Conservation (phyloP, 2,329 filamentous ascomycete genomes). For the Epichloe sibirici region DNA sequence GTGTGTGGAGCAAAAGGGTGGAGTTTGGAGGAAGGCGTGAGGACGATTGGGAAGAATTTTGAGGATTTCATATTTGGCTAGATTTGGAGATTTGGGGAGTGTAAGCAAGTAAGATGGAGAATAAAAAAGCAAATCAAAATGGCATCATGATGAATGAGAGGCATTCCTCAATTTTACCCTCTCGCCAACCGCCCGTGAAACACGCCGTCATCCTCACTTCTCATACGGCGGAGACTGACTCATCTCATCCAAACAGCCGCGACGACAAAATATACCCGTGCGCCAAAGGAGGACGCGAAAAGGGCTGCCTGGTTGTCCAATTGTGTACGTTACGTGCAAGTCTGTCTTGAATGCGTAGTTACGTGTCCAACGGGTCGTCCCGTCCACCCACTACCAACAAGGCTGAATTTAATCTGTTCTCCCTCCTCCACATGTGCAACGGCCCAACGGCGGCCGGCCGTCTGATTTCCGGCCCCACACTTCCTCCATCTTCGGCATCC, state of each 20-base stretch:
- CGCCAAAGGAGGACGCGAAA: background rate
- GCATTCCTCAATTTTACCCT: too few relatives aligned
- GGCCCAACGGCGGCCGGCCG: too few relatives aligned
- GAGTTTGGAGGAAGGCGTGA: constrained; percentile 59
- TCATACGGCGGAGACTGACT: constrained; percentile 15
- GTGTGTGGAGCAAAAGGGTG: constrained; percentile 72
- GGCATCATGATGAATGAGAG: background rate
- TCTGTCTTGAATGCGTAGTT: too few relatives aligned
- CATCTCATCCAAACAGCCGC: constrained; percentile 3
- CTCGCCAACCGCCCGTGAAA: too few relatives aligned
- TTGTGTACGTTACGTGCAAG: too few relatives aligned
- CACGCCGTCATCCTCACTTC: background rate
- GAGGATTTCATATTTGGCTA: constrained; percentile 58
- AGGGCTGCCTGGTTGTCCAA: background rate
- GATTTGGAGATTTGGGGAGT: background rate
- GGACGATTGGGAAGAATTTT: constrained; percentile 62
- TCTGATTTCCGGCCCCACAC: too few relatives aligned
- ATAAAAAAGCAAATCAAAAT: background rate
- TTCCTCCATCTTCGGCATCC: too few relatives aligned
- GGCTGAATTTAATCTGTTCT: too few relatives aligned
- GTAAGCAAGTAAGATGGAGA: background rate
- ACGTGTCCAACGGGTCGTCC: too few relatives aligned
- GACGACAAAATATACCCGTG: too few relatives aligned
- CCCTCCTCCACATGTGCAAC: too few relatives aligned
- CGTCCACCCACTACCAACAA: too few relatives aligned